Base-by-base conservation (phyloP, 345 rosid genomes). In the Psidium guajava region DNA sequence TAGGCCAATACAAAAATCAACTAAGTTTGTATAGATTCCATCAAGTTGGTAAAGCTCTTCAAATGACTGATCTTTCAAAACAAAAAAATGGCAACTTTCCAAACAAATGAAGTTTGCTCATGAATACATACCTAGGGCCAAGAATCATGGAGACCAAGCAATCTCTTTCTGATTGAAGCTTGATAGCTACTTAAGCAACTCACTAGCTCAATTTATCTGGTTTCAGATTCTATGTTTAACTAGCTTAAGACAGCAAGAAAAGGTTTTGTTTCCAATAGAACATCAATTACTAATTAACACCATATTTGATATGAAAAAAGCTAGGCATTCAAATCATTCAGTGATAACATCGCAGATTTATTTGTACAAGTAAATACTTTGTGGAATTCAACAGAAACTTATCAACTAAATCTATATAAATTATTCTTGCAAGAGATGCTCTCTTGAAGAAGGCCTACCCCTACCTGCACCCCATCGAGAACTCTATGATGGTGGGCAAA, bases 401-500 rank as follows among this genome's bases (percentile, higher is more conserved):
- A 36, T 69, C 47, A 36, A 69, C 47, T 18, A 69, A 11, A 69
- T 69, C 25, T 18, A 24, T 8, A 28, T 16, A 64, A 32, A 64
- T 64, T 64, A 69, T 4, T 36, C 10, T 69, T 69, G 47, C 77
- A 69, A 69, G 77, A 36, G 56, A n/a, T 15, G 42, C 83, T 54
- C 54, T 52, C 54, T 52, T 25, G 9, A 82, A 52, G 9, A 82
- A 82, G 83, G 36, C 40, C 13, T 74, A 97, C 99, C 95, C 40
- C 13, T 74, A 97, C 99, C 95, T 97, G 98, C 85, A 97, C 90
- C 83, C 97, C 93, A 90, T 97, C 93, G 81, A 97, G 96, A 91
- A 97, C 99, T 93, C 92, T 95, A 87, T 91, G 98, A 87, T 97
- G 99, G 91, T 97, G 98, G 74, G 94, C 99, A 91, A 97, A 97